Evolutionary conservation across 2,329 filamentous ascomycete species (phyloP), one percentile per base, ranked within the genome.

Genomic region (Davidsoniella eucalypti): DNA sequence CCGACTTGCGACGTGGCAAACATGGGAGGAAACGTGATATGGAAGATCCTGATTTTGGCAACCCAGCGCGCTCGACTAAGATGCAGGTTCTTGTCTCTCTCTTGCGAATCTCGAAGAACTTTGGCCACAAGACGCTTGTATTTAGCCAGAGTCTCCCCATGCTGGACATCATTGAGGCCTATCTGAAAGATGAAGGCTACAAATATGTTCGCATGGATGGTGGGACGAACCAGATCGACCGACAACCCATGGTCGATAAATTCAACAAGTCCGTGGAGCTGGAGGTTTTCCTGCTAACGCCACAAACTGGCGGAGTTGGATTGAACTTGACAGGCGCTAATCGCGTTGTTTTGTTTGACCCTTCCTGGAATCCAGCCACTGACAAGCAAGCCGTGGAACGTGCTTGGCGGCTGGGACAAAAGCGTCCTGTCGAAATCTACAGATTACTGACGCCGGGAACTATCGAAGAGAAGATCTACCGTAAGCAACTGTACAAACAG

Each of bases 381-480:
- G 92, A 98, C 60, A 72, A 95, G 23, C 92, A 98, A 66, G 92
- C 92, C 14, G 81, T 92, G 44, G 92, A 98, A 65, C 78, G 92
- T 59, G 92, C 93, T 5, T 98, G 92, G 92, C 80, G 92, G 52
- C 69, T 98, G 2, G 92, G 92, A 0, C 92, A 98, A 66, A 95
- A 93, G 64, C 82, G 84, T 49, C 87, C 94, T 44, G 92, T 98
- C 25, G 88, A 87, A 4, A 94, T 98, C 18, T 98, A 95, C 62
- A 83, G 93, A 36, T 72, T 98, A n/a, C 94, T 98, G 84, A 94
- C 87, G 3, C 87, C 90, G 4, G 92, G 92, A 1, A 98, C 93
- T 0, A 98, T 98, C 21, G 92, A 98, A 61, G 92, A 98, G 64
- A 98, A 98, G 68, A 98, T 98, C 26, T 98, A 96, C 55, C 90